Percentiles rank a stretch among this genome's conserved stretches.
phyloP scores from a whole-genome alignment of 1,284 basidiomycete species.

The Trichosporon sp. region DNA sequence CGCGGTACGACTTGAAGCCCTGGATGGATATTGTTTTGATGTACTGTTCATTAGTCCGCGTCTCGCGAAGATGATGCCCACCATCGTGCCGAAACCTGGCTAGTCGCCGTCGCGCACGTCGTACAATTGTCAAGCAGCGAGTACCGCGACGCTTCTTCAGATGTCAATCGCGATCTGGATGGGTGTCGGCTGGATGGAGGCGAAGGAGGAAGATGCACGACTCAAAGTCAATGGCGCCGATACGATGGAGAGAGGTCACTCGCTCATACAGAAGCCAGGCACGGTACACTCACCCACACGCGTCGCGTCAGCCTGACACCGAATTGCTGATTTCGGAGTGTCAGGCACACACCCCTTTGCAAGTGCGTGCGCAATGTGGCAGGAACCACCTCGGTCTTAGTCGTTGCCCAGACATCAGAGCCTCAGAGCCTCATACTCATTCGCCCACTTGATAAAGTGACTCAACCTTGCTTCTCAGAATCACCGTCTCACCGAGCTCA shows the following conservation, averaged over 20 bases:
- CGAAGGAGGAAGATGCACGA: neutral
- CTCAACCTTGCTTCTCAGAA: neutral
- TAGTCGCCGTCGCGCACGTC: neutral
- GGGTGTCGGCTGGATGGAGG: neutral
- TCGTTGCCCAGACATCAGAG: neutral
- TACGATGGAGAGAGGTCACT: neutral
- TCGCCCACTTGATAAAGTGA: neutral
- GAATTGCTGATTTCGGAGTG: neutral
- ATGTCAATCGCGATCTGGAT: neutral
- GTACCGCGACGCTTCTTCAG: neutral
- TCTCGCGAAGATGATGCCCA: constrained; percentile 9
- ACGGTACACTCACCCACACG: neutral
- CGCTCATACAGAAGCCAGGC: neutral
- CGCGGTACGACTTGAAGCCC: constrained; percentile 88
- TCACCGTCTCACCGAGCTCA: neutral
- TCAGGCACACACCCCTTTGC: neutral
- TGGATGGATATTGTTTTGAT: constrained; percentile 91
- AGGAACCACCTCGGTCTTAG: neutral
- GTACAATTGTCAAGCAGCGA: neutral
- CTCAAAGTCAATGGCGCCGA: neutral
- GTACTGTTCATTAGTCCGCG: constrained; percentile 52
- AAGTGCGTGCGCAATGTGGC: neutral
- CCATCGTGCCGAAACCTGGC: constrained; percentile 14
- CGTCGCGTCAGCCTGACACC: neutral
- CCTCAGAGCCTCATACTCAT: neutral